These are phyloP conservation scores for Oryza nivara DNA, from an alignment of 176 grass and related monocot genomes.

Conservation along the genomic window DNA sequence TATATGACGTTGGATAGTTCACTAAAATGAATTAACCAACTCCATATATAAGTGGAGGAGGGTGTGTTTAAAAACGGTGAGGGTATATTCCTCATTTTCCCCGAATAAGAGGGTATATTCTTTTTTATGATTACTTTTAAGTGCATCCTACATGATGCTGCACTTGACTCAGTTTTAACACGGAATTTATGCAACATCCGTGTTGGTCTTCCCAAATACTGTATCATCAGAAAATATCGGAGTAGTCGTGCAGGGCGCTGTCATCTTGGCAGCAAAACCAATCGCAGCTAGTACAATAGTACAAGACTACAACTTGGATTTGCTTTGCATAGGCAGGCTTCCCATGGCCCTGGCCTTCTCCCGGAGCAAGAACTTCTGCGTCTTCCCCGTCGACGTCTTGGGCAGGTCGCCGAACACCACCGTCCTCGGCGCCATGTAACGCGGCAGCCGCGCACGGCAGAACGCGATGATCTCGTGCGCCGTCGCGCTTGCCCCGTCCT, in stretches of 20 bases:
- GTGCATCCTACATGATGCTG: neutral
- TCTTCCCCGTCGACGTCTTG: constrained; percentile 71
- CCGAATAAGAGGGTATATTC: no score
- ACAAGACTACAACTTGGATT: constrained; percentile 42
- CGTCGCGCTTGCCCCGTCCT: constrained; percentile 26
- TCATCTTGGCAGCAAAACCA: neutral
- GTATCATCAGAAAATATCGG: neutral
- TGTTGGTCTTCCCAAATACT: neutral
- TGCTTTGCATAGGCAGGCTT: constrained; percentile 39
- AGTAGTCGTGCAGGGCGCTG: no score
- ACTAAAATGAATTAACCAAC: no score
- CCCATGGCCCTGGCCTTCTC: constrained; percentile 70
- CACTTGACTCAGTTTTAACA: neutral
- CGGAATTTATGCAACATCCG: neutral
- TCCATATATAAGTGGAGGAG: no score
- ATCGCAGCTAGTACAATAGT: neutral
- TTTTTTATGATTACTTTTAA: no score
- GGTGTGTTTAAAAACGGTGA: no score
- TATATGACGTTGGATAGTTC: no score
- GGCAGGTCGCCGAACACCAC: constrained; percentile 66
- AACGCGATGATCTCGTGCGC: constrained; percentile 45
- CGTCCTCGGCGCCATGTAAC: constrained; percentile 55
- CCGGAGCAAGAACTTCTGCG: constrained; percentile 58
- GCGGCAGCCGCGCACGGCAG: constrained; percentile 50
- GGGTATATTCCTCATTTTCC: no score